Evolutionary conservation across 176 grass and related monocot genomes (phyloP).

Genomic region (Cenchrus americanus): DNA sequence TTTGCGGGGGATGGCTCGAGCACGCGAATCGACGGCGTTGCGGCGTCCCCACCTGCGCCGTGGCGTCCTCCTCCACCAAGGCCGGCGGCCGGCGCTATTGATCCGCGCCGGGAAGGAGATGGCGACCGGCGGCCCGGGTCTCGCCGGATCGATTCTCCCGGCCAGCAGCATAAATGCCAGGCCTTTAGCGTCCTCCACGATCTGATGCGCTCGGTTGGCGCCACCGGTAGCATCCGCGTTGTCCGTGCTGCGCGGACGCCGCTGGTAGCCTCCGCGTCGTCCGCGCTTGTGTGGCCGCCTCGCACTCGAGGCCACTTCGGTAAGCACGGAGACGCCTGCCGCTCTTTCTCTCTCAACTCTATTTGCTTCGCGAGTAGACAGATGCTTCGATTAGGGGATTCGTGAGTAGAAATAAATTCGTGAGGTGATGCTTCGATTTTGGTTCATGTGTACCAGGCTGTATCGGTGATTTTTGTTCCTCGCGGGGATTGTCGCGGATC

Average conservation of each 20-base stretch:
- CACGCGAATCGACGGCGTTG: too few relatives aligned
- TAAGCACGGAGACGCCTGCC: background rate
- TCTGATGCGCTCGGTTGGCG: slow-evolving; percentile 44
- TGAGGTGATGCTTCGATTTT: background rate
- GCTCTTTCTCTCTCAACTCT: background rate
- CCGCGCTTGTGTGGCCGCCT: slow-evolving; percentile 10
- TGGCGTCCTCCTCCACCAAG: too few relatives aligned
- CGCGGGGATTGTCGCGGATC: background rate
- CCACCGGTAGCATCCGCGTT: slow-evolving; percentile 1
- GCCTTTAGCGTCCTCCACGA: slow-evolving; percentile 33
- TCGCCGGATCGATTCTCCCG: slow-evolving; percentile 15
- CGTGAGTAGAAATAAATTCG: background rate
- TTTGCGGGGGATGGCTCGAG: too few relatives aligned
- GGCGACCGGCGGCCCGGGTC: too few relatives aligned
- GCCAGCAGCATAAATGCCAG: slow-evolving; percentile 35
- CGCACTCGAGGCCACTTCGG: slow-evolving; percentile 12
- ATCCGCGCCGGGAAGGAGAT: too few relatives aligned
- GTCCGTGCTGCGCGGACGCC: slow-evolving; percentile 14
- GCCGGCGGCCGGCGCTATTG: too few relatives aligned
- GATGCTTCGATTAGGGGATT: background rate
- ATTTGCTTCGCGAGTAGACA: background rate
- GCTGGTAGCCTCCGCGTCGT: background rate
- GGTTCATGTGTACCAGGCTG: slow-evolving; percentile 15
- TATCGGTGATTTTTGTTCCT: slow-evolving; percentile 6
- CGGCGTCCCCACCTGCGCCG: too few relatives aligned